Percentiles rank a stretch among this genome's conserved stretches.
phyloP scores from a whole-genome alignment of 2,329 filamentous ascomycete species.

The Akanthomyces uredinophilus region DNA sequence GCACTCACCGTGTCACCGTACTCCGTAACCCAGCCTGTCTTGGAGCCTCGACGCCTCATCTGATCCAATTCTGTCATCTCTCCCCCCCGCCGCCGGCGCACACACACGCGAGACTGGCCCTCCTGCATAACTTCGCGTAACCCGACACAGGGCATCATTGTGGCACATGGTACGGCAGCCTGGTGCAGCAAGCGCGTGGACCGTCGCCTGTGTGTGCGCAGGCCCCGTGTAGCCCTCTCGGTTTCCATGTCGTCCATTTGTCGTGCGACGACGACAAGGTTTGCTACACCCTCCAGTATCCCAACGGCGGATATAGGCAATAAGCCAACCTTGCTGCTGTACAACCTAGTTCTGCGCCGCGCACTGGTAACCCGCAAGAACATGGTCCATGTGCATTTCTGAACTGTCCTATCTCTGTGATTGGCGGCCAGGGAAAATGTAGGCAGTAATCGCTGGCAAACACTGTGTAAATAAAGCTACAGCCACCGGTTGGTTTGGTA shows the following conservation, averaged over 20 bases:
- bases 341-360: not conserved
- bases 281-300: not conserved
- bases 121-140: slow-evolving; percentile 4
- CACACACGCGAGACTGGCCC: not conserved
- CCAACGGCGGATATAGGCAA: not conserved
- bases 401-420: not conserved
- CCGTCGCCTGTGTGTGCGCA: not conserved
- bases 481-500: not conserved
- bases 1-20: too few species aligned
- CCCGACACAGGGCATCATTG: slow-evolving; percentile 4
- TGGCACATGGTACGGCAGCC: slow-evolving; percentile 2
- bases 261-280: not conserved
- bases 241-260: not conserved
- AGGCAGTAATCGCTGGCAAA: too few species aligned
- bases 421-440: too few species aligned
- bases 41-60: not conserved
- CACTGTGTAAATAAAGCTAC: too few species aligned
- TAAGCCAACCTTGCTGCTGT: not conserved
- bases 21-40: too few species aligned
- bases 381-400: not conserved
- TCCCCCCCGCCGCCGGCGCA: not conserved
- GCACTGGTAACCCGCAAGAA: too few species aligned
- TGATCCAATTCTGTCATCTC: not conserved
- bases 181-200: slow-evolving; percentile 11
- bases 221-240: not conserved